These are phyloP conservation scores for Marchantia polymorpha DNA, from an alignment of 225 moss, liverwort and hornwort species.

Conservation along the genomic window DNA sequence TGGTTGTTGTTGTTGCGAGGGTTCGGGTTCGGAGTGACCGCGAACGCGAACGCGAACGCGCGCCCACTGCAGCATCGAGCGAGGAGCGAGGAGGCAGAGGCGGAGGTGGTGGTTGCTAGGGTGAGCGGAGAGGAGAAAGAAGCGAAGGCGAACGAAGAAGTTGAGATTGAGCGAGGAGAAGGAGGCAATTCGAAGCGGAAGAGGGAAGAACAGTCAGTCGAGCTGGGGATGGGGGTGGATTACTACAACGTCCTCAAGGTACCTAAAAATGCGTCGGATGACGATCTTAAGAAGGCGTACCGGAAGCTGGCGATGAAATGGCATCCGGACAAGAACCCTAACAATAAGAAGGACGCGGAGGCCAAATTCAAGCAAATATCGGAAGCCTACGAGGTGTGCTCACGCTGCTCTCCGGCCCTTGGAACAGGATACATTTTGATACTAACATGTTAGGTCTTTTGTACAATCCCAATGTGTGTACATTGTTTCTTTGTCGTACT, in stretches of 20 bases:
- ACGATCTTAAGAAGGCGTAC: conserved; percentile 96
- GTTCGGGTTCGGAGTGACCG: neutral
- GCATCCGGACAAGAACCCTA: conserved; percentile 99
- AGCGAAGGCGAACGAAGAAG: conserved; percentile 1
- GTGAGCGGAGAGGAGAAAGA: neutral
- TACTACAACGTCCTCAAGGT: conserved; percentile 96
- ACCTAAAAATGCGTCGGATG: conserved; percentile 79
- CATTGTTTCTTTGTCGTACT: neutral
- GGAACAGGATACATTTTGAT: neutral
- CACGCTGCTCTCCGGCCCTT: neutral
- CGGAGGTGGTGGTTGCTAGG: conserved; percentile 3
- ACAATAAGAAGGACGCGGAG: conserved; percentile 98
- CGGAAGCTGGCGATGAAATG: conserved; percentile 99
- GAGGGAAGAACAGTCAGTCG: conserved; percentile 40
- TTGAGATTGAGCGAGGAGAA: conserved; percentile 2
- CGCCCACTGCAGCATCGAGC: neutral
- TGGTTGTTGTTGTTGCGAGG: neutral
- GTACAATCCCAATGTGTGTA: neutral
- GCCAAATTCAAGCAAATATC: conserved; percentile 99
- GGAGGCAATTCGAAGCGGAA: conserved; percentile 31
- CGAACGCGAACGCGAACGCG: neutral
- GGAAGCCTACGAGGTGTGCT: conserved; percentile 84
- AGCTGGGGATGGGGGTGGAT: conserved; percentile 83
- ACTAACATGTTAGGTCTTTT: neutral
- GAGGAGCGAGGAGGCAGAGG: neutral